These are phyloP conservation scores for Lasiosphaeria ovina DNA, from an alignment of 495 filamentous ascomycete species.

Conservation along the genomic window DNA sequence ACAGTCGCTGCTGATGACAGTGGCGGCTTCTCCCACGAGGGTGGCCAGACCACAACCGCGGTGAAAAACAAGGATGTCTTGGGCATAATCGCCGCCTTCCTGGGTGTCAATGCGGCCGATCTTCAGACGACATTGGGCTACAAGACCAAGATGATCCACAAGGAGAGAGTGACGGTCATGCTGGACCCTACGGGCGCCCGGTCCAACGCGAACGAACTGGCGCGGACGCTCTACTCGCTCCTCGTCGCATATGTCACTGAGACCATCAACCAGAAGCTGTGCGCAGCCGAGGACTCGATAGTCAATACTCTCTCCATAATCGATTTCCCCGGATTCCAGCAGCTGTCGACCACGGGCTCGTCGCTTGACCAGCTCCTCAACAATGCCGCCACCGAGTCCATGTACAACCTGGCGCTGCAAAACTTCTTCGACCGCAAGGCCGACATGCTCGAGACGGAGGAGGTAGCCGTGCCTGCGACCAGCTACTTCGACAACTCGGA, in stretches of 20 bases:
- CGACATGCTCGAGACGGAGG: conserved; percentile 87
- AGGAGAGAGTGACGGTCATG: conserved; percentile 96
- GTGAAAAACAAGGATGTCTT: conserved; percentile 94
- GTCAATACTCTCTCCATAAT: conserved; percentile 91
- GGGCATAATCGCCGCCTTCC: conserved; percentile 81
- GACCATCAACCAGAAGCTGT: conserved; percentile 84
- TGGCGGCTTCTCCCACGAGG: conserved; percentile 93
- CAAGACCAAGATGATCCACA: conserved; percentile 90
- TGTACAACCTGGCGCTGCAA: conserved; percentile 91
- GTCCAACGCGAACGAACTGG: conserved; percentile 88
- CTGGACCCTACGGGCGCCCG: conserved; percentile 88
- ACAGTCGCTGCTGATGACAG: conserved; percentile 81
- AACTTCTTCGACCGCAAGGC: conserved; percentile 94
- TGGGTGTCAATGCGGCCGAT: conserved; percentile 75
- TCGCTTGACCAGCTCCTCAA: conserved; percentile 88
- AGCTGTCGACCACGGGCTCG: conserved; percentile 76
- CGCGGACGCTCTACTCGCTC: conserved; percentile 91
- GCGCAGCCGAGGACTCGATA: conserved; percentile 82
- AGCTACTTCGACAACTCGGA: conserved; percentile 98
- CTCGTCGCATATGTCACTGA: conserved; percentile 92
- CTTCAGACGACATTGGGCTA: conserved; percentile 87
- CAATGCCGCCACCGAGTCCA: conserved; percentile 86
- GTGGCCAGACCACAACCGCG: conserved; percentile 76
- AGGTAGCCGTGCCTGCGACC: conserved; percentile 81
- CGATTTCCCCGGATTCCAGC: conserved; percentile 94